Evolutionary conservation across 768 basidiomycete species (phyloP).

Genomic region (Cystobasidium tubakii): DNA sequence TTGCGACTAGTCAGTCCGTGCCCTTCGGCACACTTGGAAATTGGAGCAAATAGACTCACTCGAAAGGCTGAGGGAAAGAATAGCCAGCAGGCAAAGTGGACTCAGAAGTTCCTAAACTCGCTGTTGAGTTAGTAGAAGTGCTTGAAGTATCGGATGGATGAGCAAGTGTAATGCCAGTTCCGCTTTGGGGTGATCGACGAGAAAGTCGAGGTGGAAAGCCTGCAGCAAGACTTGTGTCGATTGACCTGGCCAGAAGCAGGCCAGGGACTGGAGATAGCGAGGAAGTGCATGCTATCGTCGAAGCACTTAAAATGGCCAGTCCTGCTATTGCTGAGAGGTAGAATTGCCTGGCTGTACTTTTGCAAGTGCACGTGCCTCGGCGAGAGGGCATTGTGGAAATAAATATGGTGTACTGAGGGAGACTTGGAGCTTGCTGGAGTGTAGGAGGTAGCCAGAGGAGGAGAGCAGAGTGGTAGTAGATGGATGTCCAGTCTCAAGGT

Average conservation of each 20-base stretch:
- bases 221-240: neutral
- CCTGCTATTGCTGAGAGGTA: neutral
- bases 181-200: conserved; percentile 2
- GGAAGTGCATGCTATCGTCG: neutral
- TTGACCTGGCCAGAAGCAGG: too few relatives aligned
- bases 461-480: too few relatives aligned
- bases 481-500: too few relatives aligned
- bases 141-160: neutral
- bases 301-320: neutral
- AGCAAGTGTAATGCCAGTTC: neutral
- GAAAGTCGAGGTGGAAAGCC: neutral
- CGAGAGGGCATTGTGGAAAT: neutral
- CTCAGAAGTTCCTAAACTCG: neutral
- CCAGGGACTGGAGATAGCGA: neutral
- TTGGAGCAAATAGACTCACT: conserved; percentile 47
- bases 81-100: conserved; percentile 7
- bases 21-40: too few relatives aligned
- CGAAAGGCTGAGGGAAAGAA: conserved; percentile 20
- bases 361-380: neutral
- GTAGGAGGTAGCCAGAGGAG: too few relatives aligned
- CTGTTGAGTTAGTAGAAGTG: neutral
- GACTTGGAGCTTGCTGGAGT: too few relatives aligned
- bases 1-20: too few relatives aligned
- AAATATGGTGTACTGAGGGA: too few relatives aligned
- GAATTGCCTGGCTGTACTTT: neutral